Evolutionary conservation across 768 basidiomycete genomes (phyloP), one percentile per base, ranked within the genome.

Genomic region (Leccinum truebloodii): DNA sequence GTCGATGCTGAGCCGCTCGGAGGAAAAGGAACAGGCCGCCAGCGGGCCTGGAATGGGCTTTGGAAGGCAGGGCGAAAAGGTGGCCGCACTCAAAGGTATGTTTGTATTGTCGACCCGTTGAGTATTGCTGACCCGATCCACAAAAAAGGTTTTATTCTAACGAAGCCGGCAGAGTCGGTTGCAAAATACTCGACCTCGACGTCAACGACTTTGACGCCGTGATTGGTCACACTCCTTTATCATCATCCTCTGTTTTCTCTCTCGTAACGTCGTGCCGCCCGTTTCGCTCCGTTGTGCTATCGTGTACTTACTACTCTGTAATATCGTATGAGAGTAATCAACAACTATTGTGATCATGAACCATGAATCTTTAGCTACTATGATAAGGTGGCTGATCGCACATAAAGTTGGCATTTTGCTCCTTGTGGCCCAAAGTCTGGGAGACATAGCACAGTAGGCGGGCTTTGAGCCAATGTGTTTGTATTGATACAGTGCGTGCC

Each of bases 31-130:
- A 30, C 69, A 68, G 48, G 4, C 52, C 2, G 54, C 30, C 7
- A 44, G 60, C 59, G 80, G 78, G 69, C 72, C 74, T 57, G 84
- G 85, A 4, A 82, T 84, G 70, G 92, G 93, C 1, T 95, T 94
- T 66, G 93, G 92, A 18, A 80, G 84, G 54, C 90, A 92, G 69
- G 92, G 83, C 22, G 89, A 93, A 79, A 92, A 89, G 76, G 80
- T 81, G 44, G 91, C 91, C 5, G 87, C 80, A 4, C 76, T 88
- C 54, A 83, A 81, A 67, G 90, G 91, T 73, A 55, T 22, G 62
- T 65, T 18, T 16, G 16, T 18, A 70, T 8, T 16, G 55, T 59
- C 52, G 24, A 37, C 67, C 18, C 44, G 26, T 5, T 35, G 20
- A 22, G 4, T 34, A 32, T 41, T 28, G n/a, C 34, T 39, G 18